Evolutionary conservation across 1,284 basidiomycete species (phyloP), one percentile per base, ranked within the genome.

Genomic region (Ceratobasidium sp.): DNA sequence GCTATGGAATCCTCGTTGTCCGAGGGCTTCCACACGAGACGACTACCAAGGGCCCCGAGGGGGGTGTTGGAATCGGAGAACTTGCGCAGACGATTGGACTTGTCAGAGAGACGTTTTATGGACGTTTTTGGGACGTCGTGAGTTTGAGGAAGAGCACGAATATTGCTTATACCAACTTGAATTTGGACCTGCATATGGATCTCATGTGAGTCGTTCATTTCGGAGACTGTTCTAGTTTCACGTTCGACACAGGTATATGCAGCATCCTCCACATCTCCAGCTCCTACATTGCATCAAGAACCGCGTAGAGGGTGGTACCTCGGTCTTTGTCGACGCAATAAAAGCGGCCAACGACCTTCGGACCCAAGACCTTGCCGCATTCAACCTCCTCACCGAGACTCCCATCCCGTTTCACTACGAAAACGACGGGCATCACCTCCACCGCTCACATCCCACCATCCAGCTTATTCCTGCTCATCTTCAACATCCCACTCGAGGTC

Each of bases 151-250:
- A 94, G 78, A 94, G 93, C 81, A 91, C 89, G 81, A 99, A 99
- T 84, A 96, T 99, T 79, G 97, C 97, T 1, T 98, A 98, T 84
- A 99, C 97, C 6, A 93, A 96, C 84, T 87, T 98, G 23, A 90
- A 95, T 81, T 88, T 99, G 1, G 96, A 94, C 0, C 84, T 97
- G 26, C 97, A 99, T 83, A 96, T 96, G 93, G 97, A 99, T 85
- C 86, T 98, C 0, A 84, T 94, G 95, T 97, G 81, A 80, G 94
- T 88, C 20, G 38, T 56, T 44, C 33, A 38, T 64, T 70, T 42
- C 15, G 57, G 6, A 20, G 17, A 10, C 61, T n/a, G 12, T 5
- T 56, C 44, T 20, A 13, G 4, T n/a, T 9, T 44, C 23, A n/a
- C 3, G 40, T 74, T 78, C 66, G 79, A 52, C 42, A n/a, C 81